Base-by-base conservation (phyloP, 2,329 filamentous ascomycete species). In the Penicillium sp. region DNA sequence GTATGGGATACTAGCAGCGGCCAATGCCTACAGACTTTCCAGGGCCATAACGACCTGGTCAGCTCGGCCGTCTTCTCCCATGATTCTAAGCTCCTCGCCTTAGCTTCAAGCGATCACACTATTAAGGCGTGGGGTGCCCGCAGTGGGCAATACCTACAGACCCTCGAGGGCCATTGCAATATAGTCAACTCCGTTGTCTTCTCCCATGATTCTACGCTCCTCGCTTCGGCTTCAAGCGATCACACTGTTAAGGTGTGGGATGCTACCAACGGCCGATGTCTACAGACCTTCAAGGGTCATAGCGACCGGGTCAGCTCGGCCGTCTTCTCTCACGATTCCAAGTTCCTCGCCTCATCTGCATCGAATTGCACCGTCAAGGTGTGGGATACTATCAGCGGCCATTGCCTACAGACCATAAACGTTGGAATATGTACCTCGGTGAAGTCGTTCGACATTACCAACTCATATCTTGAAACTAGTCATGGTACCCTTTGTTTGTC, bases 141-240 rank as follows among this genome's bases (percentile, higher is more conserved):
- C 14, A 49, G 7, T 11, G 49, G 49, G 1, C 15, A 43, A 15
- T 49, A 27, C 27, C 3, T 40, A 8, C 9, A 40, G 27, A n/a
- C n/a, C n/a, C n/a, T n/a, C n/a, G n/a, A n/a, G n/a, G n/a, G n/a
- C n/a, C 40, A 25, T 7, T 18, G 52, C 23, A 18, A 43, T 6
- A 29, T 6, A 6, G 27, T 9, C 11, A 6, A 6, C 27, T 12
- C 8, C 2, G 27, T 8, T 11, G 8, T 6, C 9, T 31, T 59
- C 54, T 68, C 62, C 1, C 49, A 33, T 26, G 37, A 62, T 44
- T 33, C 51, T 42, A 58, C 43, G 45, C 53, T 42, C 18, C 55
- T 68, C 20, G 64, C 58, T 15, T 68, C 64, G 4, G 58, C 35
- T 35, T 67, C 61, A 14, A 7, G 25, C 11, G 58, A 68, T 33